phyloP scores from a whole-genome alignment of 2,329 filamentous ascomycete species.

The Alternaria dauci region DNA sequence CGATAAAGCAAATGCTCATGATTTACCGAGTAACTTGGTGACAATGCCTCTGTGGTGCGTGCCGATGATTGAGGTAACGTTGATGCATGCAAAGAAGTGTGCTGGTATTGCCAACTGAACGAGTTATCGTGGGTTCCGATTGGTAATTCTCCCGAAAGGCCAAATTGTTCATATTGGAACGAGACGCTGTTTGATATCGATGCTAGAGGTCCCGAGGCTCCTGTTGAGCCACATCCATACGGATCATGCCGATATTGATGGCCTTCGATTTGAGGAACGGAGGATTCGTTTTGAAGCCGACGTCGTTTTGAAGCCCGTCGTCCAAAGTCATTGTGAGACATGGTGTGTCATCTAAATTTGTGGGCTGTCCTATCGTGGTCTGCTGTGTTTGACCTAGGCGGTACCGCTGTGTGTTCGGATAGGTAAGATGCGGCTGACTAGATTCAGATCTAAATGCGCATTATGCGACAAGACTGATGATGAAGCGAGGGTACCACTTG shows the following conservation, averaged over 20 bases:
- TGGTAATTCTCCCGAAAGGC: background rate
- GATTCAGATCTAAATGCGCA: background rate
- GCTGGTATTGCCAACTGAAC: background rate
- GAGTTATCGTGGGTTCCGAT: background rate
- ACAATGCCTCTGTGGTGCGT: background rate
- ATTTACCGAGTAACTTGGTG: background rate
- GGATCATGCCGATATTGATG: background rate
- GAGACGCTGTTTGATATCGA: background rate
- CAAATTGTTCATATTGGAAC: background rate
- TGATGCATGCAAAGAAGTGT: background rate
- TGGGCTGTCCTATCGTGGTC: background rate
- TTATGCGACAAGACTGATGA: background rate
- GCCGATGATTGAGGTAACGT: background rate
- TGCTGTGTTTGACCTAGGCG: background rate
- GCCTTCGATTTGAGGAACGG: background rate
- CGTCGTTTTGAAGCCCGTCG: background rate
- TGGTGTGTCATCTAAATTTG: background rate
- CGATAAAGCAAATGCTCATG: background rate
- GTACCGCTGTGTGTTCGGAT: fast-evolving
- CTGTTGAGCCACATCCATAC: background rate
- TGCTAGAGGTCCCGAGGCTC: background rate
- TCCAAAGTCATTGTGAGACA: background rate
- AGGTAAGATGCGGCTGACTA: background rate
- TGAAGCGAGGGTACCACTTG: background rate
- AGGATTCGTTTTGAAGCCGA: background rate